Conservation (phyloP, 495 filamentous ascomycete species). For the Monascus purpureus region DNA sequence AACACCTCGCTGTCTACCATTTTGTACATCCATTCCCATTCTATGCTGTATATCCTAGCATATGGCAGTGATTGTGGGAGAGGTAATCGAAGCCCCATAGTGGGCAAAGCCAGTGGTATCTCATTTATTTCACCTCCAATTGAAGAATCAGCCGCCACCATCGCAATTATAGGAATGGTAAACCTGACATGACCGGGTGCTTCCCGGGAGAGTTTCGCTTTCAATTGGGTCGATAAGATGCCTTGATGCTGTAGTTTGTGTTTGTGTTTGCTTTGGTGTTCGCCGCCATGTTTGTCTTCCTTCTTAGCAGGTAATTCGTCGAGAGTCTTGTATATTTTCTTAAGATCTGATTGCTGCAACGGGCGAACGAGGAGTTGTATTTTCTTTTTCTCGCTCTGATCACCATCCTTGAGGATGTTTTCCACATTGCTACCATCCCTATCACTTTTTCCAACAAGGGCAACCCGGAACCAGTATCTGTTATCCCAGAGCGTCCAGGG, state of each 20-base stretch:
- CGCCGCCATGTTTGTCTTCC: constrained; percentile 1
- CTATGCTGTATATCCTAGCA: constrained; percentile 6
- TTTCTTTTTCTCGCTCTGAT: neutral
- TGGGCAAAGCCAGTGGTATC: constrained; percentile 18
- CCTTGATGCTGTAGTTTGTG: too few relatives aligned
- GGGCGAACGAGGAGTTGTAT: constrained; percentile 32
- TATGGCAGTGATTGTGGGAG: neutral
- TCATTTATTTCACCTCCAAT: constrained; percentile 3
- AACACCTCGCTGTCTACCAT: constrained; percentile 23
- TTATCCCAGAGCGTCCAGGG: constrained; percentile 54
- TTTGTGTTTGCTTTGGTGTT: too few relatives aligned
- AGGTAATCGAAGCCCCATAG: constrained; percentile 11
- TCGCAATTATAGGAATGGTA: constrained; percentile 23
- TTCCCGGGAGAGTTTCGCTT: constrained; percentile 6
- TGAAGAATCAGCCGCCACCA: constrained; percentile 1
- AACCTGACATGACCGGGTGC: constrained; percentile 20
- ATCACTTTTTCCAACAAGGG: constrained; percentile 13
- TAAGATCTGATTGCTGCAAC: constrained; percentile 33
- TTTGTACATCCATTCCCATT: constrained; percentile 34
- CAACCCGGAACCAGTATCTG: constrained; percentile 65
- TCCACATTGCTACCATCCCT: constrained; percentile 2
- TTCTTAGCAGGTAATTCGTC: neutral
- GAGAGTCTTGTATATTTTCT: constrained; percentile 6
- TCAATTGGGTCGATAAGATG: constrained; percentile 1
- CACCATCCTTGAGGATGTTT: neutral